phyloP scores from a whole-genome alignment of 768 basidiomycete species.

The Amanita fuliginea region DNA sequence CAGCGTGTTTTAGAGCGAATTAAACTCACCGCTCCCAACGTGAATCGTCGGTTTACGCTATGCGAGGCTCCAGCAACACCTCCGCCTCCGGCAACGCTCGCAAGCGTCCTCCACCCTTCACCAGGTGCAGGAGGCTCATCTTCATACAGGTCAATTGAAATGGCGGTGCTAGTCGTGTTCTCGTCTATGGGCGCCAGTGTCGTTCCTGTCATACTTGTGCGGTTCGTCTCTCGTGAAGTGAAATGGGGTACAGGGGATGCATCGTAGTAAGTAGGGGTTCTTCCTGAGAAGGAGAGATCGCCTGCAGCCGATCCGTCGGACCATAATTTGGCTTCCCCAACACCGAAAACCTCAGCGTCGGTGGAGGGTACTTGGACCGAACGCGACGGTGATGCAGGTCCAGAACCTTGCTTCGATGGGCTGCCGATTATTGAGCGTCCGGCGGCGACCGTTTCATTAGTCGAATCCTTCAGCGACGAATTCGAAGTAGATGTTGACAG shows the following conservation, averaged over 20 bases:
- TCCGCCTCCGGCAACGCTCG: constrained; percentile 20
- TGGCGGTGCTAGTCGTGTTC: constrained; percentile 18
- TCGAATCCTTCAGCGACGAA: background rate
- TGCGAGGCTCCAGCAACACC: constrained; percentile 15
- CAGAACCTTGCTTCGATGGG: background rate
- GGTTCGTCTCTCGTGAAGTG: background rate
- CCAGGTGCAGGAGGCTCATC: constrained; percentile 56
- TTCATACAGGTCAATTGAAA: constrained; percentile 53
- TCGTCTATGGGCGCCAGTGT: constrained; percentile 1
- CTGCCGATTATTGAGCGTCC: background rate
- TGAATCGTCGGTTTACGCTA: constrained; percentile 30
- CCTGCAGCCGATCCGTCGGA: background rate
- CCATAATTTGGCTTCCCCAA: constrained; percentile 1
- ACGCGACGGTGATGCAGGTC: background rate
- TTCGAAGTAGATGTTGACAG: constrained; percentile 13
- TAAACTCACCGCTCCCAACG: constrained; percentile 51
- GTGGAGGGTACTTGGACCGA: background rate
- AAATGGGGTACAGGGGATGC: background rate
- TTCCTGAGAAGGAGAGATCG: background rate
- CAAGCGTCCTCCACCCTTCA: constrained; percentile 49
- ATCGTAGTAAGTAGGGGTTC: background rate
- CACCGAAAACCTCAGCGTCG: background rate
- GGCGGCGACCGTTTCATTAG: background rate
- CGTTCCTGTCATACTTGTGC: constrained; percentile 2
- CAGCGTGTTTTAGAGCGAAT: background rate